These are phyloP conservation scores for Mortierella sp. DNA, from an alignment of 371 early-diverging fungal genomes.

Conservation along the genomic window DNA sequence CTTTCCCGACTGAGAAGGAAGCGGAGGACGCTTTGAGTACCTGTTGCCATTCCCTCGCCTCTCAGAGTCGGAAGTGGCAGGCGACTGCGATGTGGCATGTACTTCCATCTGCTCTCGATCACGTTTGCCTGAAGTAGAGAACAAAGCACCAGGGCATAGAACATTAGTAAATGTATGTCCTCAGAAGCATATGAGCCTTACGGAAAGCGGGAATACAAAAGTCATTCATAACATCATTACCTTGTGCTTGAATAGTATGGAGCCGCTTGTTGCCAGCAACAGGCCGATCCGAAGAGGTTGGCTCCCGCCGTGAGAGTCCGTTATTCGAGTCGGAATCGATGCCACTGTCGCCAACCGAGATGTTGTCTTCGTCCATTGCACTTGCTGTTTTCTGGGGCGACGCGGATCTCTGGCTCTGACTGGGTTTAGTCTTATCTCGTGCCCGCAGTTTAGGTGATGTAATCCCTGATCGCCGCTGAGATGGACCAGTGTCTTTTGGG, in stretches of 20 bases:
- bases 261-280: slow-evolving; percentile 16
- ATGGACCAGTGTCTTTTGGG: slow-evolving; percentile 1
- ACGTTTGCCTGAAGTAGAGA: slow-evolving; percentile 21
- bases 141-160: neutral
- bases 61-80: slow-evolving; percentile 41
- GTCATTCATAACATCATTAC: neutral
- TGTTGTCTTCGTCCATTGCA: slow-evolving; percentile 29
- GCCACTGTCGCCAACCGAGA: slow-evolving; percentile 52
- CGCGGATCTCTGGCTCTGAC: slow-evolving; percentile 3
- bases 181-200: neutral
- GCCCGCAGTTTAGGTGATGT: slow-evolving; percentile 18
- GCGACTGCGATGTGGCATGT: slow-evolving; percentile 15
- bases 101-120: slow-evolving; percentile 17
- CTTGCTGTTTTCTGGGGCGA: neutral
- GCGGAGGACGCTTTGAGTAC: slow-evolving; percentile 1
- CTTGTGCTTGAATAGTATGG: slow-evolving; percentile 17
- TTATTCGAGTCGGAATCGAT: slow-evolving; percentile 50
- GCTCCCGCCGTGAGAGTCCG: slow-evolving; percentile 13
- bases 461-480: slow-evolving; percentile 3
- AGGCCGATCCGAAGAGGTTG: neutral
- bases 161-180: neutral
- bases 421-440: slow-evolving; percentile 15
- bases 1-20: slow-evolving; percentile 14
- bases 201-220: neutral
- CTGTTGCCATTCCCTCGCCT: slow-evolving; percentile 2